A percentile compares a stretch with the other conserved stretches of the same genome.
Conservation (phyloP, 2,329 filamentous ascomycete species). For the Fusarium sp. region DNA sequence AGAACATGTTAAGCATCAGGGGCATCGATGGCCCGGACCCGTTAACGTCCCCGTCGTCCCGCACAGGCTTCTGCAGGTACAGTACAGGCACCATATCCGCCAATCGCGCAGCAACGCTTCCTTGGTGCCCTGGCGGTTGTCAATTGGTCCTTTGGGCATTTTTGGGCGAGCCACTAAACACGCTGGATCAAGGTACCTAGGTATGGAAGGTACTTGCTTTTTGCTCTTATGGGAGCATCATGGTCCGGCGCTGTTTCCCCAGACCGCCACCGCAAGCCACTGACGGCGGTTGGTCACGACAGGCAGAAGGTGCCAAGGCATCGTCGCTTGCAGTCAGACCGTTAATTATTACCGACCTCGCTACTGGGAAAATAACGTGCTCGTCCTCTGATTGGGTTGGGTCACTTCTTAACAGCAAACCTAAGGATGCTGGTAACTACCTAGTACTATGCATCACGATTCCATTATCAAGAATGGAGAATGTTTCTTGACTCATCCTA, state of each 20-base stretch:
- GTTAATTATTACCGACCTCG: neutral
- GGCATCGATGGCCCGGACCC: constrained; percentile 16
- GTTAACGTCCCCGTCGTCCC: constrained; percentile 10
- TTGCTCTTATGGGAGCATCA: neutral
- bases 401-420: neutral
- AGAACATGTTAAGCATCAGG: constrained; percentile 27
- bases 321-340: neutral
- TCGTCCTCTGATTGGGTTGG: neutral
- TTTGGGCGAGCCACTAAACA: constrained; percentile 7
- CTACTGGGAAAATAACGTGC: neutral
- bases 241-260: constrained; percentile 9
- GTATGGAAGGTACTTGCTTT: constrained; percentile 6
- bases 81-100: constrained; percentile 30
- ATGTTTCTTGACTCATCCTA: constrained; percentile 12
- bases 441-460: neutral
- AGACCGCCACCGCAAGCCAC: constrained; percentile 22
- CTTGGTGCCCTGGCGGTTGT: neutral
- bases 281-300: neutral
- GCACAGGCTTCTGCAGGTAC: constrained; percentile 38
- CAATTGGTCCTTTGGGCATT: neutral
- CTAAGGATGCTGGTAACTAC: neutral
- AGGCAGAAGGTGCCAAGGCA: neutral
- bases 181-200: neutral
- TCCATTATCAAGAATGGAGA: neutral
- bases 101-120: constrained; percentile 32